A percentile compares a stretch with the other conserved stretches of the same genome.
phyloP scores from a whole-genome alignment of 306 rosid species.

The Mimosa bimucronata region DNA sequence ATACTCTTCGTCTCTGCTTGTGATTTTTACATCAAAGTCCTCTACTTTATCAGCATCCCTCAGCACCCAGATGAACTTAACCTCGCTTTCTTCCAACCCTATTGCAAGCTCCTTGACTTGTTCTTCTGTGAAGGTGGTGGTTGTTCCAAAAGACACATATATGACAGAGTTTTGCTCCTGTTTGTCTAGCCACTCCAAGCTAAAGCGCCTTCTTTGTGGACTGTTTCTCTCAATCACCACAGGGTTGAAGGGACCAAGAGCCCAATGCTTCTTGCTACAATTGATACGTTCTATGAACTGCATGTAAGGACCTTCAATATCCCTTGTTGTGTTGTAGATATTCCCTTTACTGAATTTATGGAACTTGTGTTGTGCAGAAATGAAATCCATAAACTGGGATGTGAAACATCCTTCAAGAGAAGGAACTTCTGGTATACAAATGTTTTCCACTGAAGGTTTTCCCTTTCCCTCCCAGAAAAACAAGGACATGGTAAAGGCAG shows the following conservation, averaged over 20 bases:
- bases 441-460: background rate
- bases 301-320: constrained; percentile 7
- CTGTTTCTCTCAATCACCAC: background rate
- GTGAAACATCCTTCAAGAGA: constrained; percentile 4
- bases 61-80: background rate
- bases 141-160: constrained; percentile 9
- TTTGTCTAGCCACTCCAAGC: constrained; percentile 8
- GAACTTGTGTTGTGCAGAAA: background rate
- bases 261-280: background rate
- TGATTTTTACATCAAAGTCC: background rate
- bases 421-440: background rate
- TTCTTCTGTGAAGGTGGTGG: background rate
- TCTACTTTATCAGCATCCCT: constrained; percentile 5
- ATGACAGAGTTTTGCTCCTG: background rate
- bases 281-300: background rate
- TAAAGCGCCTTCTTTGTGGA: background rate
- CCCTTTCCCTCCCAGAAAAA: constrained; percentile 17
- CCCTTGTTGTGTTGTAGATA: background rate
- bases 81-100: constrained; percentile 9
- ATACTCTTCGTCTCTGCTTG: background rate
- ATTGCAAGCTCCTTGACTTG: constrained; percentile 1
- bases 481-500: constrained; percentile 2
- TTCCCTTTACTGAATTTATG: background rate
- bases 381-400: background rate
- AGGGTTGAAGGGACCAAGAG: constrained; percentile 5